Base-by-base conservation (phyloP, 2,329 filamentous ascomycete species). In the Beauveria sp. region DNA sequence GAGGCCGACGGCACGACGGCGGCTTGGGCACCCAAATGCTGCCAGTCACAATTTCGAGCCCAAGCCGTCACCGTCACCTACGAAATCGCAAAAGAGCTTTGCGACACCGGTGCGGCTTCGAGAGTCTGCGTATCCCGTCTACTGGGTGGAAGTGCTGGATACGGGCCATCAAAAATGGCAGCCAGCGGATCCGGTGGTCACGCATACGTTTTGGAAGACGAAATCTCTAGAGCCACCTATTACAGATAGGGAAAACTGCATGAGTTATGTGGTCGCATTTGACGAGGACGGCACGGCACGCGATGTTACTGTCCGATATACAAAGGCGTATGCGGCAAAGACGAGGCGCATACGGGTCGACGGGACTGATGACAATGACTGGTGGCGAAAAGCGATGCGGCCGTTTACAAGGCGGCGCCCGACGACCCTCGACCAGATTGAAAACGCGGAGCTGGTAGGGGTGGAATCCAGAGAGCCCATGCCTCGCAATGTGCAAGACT, bases 101-200 rank as follows among this genome's bases (percentile, higher is more conserved):
- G 50, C 58, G n/a, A 20, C 58, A 9, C 58, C 58, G n/a, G 58
- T 53, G n/a, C 75, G 70, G 16, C 82, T 88, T 12, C 81, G 81
- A 26, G 90, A 93, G 69, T 93, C 91, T 0, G 74, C 84, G 0
- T 90, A 88, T 68, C 95, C 95, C 0, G 82, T 98, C 3, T 98
- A 92, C 71, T 99, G 95, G 95, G 88, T 97, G 0, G 95, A 99
- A 75, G 88, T 91, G 3, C 90, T 96, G 66, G 93, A 97, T 65
- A 80, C 86, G 59, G 89, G 89, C 0, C 85, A 91, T 65, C 90
- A 97, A 71, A 96, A 91, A 77, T 99, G 95, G 95, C 84, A 96
- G 61, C 83, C 91, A 0, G 85, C 95, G 43, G 95, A 99, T 71
- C 86, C 93, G 0, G 74, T 97, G 0, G 91, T 95, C 2, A 96